These are phyloP conservation scores for Aureoboletus auriporus DNA, from an alignment of 768 basidiomycete genomes.

Conservation along the genomic window DNA sequence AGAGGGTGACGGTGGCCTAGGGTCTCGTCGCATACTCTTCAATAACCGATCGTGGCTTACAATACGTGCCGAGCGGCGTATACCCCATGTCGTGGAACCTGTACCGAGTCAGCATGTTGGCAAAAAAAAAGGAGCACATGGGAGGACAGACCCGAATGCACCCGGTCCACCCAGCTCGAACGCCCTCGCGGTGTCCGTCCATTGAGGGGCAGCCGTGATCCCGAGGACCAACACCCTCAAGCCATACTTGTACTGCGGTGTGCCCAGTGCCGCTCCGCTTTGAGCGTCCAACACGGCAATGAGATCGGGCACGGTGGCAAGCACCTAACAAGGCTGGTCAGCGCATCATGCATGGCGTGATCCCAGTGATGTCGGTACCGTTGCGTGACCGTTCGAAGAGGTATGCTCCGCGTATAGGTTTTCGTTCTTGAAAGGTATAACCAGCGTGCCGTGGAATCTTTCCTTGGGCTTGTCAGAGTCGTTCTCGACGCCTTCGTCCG, in stretches of 20 bases:
- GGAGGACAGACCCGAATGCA: slow-evolving; percentile 45
- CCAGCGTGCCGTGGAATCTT: slow-evolving; percentile 32
- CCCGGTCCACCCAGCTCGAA: slow-evolving; percentile 48
- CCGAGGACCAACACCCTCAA: slow-evolving; percentile 52
- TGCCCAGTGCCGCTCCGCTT: slow-evolving; percentile 57
- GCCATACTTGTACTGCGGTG: slow-evolving; percentile 60
- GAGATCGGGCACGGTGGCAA: slow-evolving; percentile 61
- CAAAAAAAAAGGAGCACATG: background rate
- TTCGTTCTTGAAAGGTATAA: slow-evolving; percentile 63
- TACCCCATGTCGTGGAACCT: slow-evolving; percentile 33
- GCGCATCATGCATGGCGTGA: background rate
- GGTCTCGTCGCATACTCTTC: slow-evolving; percentile 32
- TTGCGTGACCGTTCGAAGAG: slow-evolving; percentile 23
- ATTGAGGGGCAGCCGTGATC: slow-evolving; percentile 48
- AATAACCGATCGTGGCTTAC: slow-evolving; percentile 44
- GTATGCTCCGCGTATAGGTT: slow-evolving; percentile 49
- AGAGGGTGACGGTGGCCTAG: slow-evolving; percentile 2
- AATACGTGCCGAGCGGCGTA: slow-evolving; percentile 37
- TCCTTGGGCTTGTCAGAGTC: slow-evolving; percentile 11
- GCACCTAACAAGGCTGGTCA: slow-evolving; percentile 31
- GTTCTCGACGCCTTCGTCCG: slow-evolving; percentile 28
- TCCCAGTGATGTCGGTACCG: slow-evolving; percentile 7
- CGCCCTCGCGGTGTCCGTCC: slow-evolving; percentile 48
- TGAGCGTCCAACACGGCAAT: slow-evolving; percentile 62
- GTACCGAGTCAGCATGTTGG: slow-evolving; percentile 6